Evolutionary conservation across 495 filamentous ascomycete genomes (phyloP).

Genomic region (Tuber borchii): DNA sequence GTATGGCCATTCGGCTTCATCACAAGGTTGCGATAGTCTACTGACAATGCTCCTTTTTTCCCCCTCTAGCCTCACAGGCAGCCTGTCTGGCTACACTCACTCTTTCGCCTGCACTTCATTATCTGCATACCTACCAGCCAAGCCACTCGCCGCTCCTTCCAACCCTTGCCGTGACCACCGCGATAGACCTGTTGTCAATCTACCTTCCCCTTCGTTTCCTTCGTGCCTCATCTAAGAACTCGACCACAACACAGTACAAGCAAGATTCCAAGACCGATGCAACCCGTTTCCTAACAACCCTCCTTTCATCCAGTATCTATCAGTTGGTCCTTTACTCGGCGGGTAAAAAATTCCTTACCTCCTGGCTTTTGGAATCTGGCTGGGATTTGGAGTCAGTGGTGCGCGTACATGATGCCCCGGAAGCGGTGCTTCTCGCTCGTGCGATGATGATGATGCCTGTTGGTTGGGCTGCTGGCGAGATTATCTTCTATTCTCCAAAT

Average conservation of each 20-base stretch:
- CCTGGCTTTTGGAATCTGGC: conserved; percentile 33
- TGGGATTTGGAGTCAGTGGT: conserved; percentile 36
- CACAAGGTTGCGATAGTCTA: not conserved
- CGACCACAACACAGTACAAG: conserved; percentile 9
- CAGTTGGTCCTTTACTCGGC: conserved; percentile 30
- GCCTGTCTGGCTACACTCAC: conserved; percentile 36
- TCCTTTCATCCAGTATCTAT: conserved; percentile 33
- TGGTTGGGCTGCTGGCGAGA: conserved; percentile 37
- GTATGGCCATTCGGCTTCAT: conserved; percentile 18
- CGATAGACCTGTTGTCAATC: conserved; percentile 33
- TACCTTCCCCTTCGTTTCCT: conserved; percentile 39
- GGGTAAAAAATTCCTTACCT: conserved; percentile 33
- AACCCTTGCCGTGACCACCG: conserved; percentile 27
- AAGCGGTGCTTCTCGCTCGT: conserved; percentile 26
- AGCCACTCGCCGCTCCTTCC: conserved; percentile 34
- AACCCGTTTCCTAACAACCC: conserved; percentile 27
- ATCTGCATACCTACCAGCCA: conserved; percentile 37
- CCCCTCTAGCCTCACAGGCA: conserved; percentile 31
- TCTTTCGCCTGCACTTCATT: conserved; percentile 35
- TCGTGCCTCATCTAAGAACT: conserved; percentile 13
- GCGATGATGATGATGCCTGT: conserved; percentile 39
- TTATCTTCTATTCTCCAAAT: conserved; percentile 34
- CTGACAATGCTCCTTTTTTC: not conserved
- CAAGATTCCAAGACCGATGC: conserved; percentile 19
- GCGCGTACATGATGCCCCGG: conserved; percentile 30